phyloP scores from a whole-genome alignment of 2,329 filamentous ascomycete genomes.

The Talaromyces sp. region DNA sequence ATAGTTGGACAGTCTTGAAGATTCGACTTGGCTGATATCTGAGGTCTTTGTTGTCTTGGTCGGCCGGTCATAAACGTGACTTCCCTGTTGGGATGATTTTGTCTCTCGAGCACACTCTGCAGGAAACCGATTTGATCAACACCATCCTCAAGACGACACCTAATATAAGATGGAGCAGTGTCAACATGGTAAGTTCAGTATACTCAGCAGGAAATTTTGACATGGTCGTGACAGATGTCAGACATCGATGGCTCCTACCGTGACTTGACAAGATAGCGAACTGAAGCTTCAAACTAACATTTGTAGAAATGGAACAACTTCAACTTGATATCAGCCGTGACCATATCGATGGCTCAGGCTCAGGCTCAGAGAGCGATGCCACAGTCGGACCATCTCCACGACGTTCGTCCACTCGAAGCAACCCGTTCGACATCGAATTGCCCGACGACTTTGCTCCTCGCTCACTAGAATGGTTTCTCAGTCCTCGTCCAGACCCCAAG shows the following conservation, averaged over 20 bases:
- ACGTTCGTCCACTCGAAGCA: conserved; percentile 5
- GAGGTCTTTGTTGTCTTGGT: neutral
- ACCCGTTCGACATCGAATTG: conserved; percentile 12
- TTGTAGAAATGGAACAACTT: conserved; percentile 3
- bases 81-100: neutral
- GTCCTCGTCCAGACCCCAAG: conserved; percentile 10
- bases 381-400: neutral
- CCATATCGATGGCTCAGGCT: neutral
- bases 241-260: neutral
- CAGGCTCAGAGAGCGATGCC: neutral
- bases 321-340: neutral
- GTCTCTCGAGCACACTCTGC: neutral
- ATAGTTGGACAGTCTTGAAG: neutral
- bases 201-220: neutral
- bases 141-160: neutral
- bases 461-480: conserved; percentile 12
- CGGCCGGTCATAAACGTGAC: neutral
- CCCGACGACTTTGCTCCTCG: conserved; percentile 7
- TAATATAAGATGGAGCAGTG: neutral
- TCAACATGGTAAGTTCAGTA: neutral
- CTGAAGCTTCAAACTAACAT: neutral
- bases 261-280: neutral
- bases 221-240: neutral
- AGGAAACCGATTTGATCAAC: neutral
- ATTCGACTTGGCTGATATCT: neutral